Evolutionary conservation across 1,284 basidiomycete species (phyloP).

Genomic region (Ustilago vetiveriae): DNA sequence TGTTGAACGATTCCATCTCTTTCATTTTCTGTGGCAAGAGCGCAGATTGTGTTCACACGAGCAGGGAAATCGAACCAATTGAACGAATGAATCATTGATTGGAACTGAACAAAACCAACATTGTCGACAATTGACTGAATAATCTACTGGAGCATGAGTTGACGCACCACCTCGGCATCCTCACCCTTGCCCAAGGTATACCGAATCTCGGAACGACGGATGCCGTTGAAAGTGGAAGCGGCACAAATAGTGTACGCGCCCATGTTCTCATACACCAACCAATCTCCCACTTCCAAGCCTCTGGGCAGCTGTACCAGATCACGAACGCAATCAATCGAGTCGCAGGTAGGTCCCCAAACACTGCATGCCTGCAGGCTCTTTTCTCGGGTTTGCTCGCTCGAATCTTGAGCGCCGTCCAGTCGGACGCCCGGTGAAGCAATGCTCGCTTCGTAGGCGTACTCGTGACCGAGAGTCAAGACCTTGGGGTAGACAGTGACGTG

Average conservation of each 20-base stretch:
- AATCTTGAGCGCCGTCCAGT: conserved; percentile 6
- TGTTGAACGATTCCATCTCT: too few species aligned
- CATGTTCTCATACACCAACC: conserved; percentile 91
- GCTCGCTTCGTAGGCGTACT: conserved; percentile 66
- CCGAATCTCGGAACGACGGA: conserved; percentile 66
- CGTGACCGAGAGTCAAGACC: conserved; percentile 72
- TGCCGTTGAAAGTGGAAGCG: conserved; percentile 85
- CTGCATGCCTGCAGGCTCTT: conserved; percentile 68
- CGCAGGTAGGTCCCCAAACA: conserved; percentile 80
- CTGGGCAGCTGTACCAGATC: conserved; percentile 56
- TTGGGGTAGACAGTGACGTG: conserved; percentile 87
- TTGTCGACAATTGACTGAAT: too few species aligned
- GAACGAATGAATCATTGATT: too few species aligned
- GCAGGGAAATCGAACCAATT: too few species aligned
- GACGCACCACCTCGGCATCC: conserved; percentile 30
- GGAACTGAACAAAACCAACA: too few species aligned
- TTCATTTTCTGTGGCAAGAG: too few species aligned
- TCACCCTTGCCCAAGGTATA: conserved; percentile 68
- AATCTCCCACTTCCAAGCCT: conserved; percentile 74
- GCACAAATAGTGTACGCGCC: conserved; percentile 93
- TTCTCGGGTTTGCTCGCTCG: conserved; percentile 47
- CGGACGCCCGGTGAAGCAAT: conserved; percentile 56
- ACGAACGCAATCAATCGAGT: conserved; percentile 79
- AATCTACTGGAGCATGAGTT: conserved; percentile 29
- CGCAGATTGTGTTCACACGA: too few species aligned